Evolutionary conservation across 2,329 filamentous ascomycete genomes (phyloP).

Genomic region (Plenodomus tracheiphilus): DNA sequence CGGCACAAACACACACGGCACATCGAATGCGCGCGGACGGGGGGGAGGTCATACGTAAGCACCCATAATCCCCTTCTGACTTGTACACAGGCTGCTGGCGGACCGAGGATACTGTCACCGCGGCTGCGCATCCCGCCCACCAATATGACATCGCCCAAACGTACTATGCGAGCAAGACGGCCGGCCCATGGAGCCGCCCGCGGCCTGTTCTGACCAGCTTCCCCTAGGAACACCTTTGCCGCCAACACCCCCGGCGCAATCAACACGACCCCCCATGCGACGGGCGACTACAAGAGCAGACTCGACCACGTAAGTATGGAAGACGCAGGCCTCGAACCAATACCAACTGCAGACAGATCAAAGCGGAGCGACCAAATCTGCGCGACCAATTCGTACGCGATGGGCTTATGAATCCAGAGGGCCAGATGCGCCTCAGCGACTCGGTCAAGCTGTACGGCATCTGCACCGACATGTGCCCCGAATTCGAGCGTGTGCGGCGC

Average conservation of each 20-base stretch:
- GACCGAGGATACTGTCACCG: conserved; percentile 7
- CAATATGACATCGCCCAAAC: conserved; percentile 1
- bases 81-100: conserved; percentile 14
- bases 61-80: conserved; percentile 4
- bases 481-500: conserved; percentile 64
- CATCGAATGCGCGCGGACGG: background rate
- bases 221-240: conserved; percentile 10
- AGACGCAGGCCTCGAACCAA: background rate
- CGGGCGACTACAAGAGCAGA: conserved; percentile 28
- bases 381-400: conserved; percentile 46
- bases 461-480: conserved; percentile 67
- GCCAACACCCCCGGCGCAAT: conserved; percentile 5
- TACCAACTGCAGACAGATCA: conserved; percentile 41
- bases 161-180: conserved; percentile 6
- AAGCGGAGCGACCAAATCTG: conserved; percentile 35
- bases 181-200: conserved; percentile 19
- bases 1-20: conserved; percentile 9
- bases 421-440: conserved; percentile 60
- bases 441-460: conserved; percentile 65
- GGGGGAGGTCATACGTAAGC: conserved; percentile 13
- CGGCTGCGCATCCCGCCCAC: conserved; percentile 5
- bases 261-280: conserved; percentile 29
- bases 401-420: conserved; percentile 55
- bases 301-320: conserved; percentile 26
- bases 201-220: conserved; percentile 24